Evolutionary conservation across 2,329 filamentous ascomycete species (phyloP), one percentile per base, ranked within the genome.

Genomic region (Colletotrichum simmondsii): DNA sequence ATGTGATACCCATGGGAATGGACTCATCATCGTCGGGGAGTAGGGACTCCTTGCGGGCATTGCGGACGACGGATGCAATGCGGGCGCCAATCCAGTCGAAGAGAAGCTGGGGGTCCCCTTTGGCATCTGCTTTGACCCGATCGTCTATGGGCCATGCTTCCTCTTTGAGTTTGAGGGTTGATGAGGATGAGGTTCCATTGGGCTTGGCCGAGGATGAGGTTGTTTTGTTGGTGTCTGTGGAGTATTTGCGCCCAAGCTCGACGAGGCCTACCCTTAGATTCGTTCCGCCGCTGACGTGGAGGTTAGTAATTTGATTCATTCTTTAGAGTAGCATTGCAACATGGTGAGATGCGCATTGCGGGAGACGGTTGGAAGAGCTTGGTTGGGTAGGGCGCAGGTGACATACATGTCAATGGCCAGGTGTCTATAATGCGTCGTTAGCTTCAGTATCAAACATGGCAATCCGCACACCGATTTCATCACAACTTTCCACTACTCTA

Each of bases 41-140:
- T 8, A 46, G 77, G 71, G 87, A 83, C 16, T 78, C 77, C 5
- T 84, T 77, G 73, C 87, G 85, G 8, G 88, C 91, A 73, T 91
- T 88, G 37, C 83, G 84, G 19, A 96, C 91, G 4, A 95, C 93
- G 73, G 92, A 87, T 16, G 92, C 92, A 76, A 97, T 94, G 77
- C 92, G 93, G 76, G 89, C 86, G 30, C 94, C 94, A 75, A 97
- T 94, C 94, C 94, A 97, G n/a, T 87, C 83, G 80, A 97, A 97
- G 2, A 96, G 84, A 70, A 92, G 91, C 69, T 94, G 91, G 1
- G 92, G 90, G 75, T 95, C 64, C 7, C 56, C 61, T 2, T 64
- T 54, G 30, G 46, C 92, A 76, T 95, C 91, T 80, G 89, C 90
- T 79, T 95, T 95, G 74, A 95, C 82, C 67, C 92, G 89, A 54